Base-by-base conservation (phyloP, 2,329 filamentous ascomycete species). In the Pestalotiopsis sp. region DNA sequence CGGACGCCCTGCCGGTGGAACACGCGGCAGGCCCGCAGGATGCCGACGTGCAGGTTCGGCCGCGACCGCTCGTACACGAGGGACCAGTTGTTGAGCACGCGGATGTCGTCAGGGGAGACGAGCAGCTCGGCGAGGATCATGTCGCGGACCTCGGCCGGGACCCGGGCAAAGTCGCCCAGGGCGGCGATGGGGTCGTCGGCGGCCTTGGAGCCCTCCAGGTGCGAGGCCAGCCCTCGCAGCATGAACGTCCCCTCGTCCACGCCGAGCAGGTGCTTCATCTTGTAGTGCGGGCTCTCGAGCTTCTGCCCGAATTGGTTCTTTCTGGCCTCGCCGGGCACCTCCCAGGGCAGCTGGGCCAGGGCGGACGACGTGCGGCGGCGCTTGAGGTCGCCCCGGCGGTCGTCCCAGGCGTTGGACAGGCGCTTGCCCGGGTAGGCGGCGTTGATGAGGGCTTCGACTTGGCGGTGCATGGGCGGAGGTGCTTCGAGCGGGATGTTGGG, bases 1-100 rank as follows among this genome's bases (percentile, higher is more conserved):
- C 72, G 72, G 2, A 78, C 70, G 2, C 80, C 82, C 73, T 86
- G 83, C 0, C 61, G 6, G 39, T 78, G 78, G 36, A 84, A 71
- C 1, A 68, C 66, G 3, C 70, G 72, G 74, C 80, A 83, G 2
- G 75, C 77, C 3, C 70, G 66, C 27, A 88, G 74, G 58, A 88
- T 80, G 0, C 69, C 70, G 2, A 79, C 75, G 9, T 80, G 69
- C 0, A 86, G 77, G 0, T 71, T 70, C 1, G 77, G 75, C 17
- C 68, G 70, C 36, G 65, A 68, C n/a, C 76, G 73, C 7, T 71
- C 73, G 64, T 65, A 77, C 7, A 76, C 72, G 14, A 76, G 72
- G 2, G 77, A 73, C 80, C 80, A 83, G 23, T 76, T 75, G 5
- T 66, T 45, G 36, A 78, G 73, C 36, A 81, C 79, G 3, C 62